Evolutionary conservation across 768 basidiomycete species (phyloP).

Genomic region (Russula brevipes): DNA sequence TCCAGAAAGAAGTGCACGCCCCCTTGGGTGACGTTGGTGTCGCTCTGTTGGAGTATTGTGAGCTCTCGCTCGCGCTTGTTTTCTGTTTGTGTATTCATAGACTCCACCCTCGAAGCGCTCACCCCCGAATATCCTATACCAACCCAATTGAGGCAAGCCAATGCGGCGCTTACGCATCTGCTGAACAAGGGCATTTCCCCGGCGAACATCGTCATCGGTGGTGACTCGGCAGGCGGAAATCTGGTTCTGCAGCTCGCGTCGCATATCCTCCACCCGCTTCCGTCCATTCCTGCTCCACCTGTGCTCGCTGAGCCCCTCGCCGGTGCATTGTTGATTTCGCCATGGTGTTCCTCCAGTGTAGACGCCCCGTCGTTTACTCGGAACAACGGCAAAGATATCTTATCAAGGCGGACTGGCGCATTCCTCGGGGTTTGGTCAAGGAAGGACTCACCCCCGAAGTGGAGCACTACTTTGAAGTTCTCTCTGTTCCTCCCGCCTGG

Average conservation of each 20-base stretch:
- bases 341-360: background rate
- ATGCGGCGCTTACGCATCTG: slow-evolving; percentile 18
- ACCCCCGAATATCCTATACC: slow-evolving; percentile 19
- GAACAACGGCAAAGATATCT: background rate
- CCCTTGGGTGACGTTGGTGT: slow-evolving; percentile 6
- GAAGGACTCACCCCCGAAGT: background rate
- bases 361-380: slow-evolving; percentile 2
- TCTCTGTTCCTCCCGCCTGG: background rate
- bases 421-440: background rate
- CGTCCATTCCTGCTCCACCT: slow-evolving; percentile 12
- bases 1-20: background rate
- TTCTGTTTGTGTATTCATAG: background rate
- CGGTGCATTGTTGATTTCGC: slow-evolving; percentile 3
- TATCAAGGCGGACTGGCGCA: background rate
- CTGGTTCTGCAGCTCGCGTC: slow-evolving; percentile 23
- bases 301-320: slow-evolving; percentile 1
- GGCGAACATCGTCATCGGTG: slow-evolving; percentile 23
- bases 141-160: slow-evolving; percentile 26
- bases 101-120: background rate
- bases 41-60: background rate
- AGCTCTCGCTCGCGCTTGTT: background rate
- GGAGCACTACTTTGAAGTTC: background rate
- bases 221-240: slow-evolving; percentile 27
- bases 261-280: slow-evolving; percentile 23
- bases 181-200: slow-evolving; percentile 22